These are phyloP conservation scores for Cotoneaster glaucophyllus DNA, from an alignment of 306 rosid genomes.

Conservation along the genomic window DNA sequence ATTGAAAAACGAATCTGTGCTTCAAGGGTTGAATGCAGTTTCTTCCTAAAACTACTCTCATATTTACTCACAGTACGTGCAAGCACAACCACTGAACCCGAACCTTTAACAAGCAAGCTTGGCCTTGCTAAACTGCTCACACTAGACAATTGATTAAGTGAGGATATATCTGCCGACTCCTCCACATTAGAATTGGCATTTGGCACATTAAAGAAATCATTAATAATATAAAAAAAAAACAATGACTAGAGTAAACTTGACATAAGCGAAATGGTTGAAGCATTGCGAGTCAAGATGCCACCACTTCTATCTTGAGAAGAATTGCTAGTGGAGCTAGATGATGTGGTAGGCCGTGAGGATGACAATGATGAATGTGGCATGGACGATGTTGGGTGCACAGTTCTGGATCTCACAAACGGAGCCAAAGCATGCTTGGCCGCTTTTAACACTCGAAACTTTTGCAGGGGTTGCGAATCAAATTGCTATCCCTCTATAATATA, in stretches of 20 bases:
- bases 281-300: conserved; percentile 52
- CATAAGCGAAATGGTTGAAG: conserved; percentile 62
- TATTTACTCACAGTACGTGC: conserved; percentile 76
- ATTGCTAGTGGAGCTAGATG: conserved; percentile 35
- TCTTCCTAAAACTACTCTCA: conserved; percentile 78
- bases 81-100: conserved; percentile 83
- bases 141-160: conserved; percentile 49
- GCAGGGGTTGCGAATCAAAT: conserved; percentile 57
- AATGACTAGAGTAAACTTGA: no score
- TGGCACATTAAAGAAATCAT: conserved; percentile 56
- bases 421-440: conserved; percentile 80
- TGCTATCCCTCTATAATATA: conserved; percentile 74
- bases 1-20: conserved; percentile 74
- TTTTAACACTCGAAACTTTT: conserved; percentile 71
- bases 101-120: conserved; percentile 57
- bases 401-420: conserved; percentile 57
- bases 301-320: conserved; percentile 66
- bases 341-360: conserved; percentile 37
- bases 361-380: conserved; percentile 39
- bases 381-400: conserved; percentile 32
- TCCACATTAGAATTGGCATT: conserved; percentile 47
- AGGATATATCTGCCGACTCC: conserved; percentile 46
- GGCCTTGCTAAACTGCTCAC: conserved; percentile 42
- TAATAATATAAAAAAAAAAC: no score
- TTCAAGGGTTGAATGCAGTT: conserved; percentile 80